Evolutionary conservation across 164 flowering plant genomes (phyloP).

Genomic region (Macadamia tetraphylla): DNA sequence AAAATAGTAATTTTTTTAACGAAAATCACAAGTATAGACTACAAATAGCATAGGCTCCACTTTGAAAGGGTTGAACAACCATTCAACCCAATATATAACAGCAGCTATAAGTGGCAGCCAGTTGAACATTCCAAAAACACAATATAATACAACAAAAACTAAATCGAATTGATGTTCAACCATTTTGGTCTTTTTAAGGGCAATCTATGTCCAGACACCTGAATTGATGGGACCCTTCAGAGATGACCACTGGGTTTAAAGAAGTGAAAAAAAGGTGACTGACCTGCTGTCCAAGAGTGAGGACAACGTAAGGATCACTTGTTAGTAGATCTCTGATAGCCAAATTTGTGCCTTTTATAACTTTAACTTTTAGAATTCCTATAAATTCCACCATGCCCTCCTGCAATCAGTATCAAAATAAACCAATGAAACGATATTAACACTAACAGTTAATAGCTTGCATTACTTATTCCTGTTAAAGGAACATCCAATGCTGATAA

Average conservation of each 20-base stretch:
- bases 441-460: background rate
- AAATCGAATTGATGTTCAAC: no score
- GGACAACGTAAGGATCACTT: slow-evolving; percentile 90
- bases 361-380: slow-evolving; percentile 83
- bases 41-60: background rate
- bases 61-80: background rate
- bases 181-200: no score
- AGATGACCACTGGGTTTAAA: background rate
- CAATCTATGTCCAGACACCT: background rate
- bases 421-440: background rate
- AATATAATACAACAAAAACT: background rate
- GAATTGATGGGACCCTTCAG: background rate
- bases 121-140: background rate
- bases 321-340: slow-evolving; percentile 88
- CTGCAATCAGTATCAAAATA: slow-evolving; percentile 32
- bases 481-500: no score
- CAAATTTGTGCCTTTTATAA: slow-evolving; percentile 71
- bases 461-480: background rate
- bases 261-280: background rate
- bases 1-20: no score
- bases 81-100: background rate
- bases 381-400: slow-evolving; percentile 94
- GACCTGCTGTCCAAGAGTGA: slow-evolving; percentile 80
- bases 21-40: background rate
- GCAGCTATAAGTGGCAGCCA: background rate